Conservation (phyloP, 2,329 filamentous ascomycete species). For the Hymenotorrendiella dingleyae region DNA sequence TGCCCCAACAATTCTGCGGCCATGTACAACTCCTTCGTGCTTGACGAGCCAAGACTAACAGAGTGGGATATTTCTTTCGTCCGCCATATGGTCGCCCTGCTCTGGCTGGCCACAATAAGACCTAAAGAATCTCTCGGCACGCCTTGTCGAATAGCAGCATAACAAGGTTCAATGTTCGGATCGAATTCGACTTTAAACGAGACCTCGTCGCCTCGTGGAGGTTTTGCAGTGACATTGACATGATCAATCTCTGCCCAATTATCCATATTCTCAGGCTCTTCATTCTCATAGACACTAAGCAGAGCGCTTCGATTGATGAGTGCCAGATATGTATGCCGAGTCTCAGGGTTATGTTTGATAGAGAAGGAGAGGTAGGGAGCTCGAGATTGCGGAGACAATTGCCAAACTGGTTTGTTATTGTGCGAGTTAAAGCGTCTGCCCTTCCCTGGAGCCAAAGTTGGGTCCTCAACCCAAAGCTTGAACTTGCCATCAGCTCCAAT, state of each 20-base stretch:
- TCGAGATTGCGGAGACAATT: slow-evolving; percentile 23
- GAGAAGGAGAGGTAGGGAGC: slow-evolving; percentile 69
- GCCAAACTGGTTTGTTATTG: slow-evolving; percentile 55
- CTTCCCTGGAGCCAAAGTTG: slow-evolving; percentile 64
- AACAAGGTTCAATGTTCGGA: slow-evolving; percentile 77
- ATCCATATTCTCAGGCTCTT: slow-evolving; percentile 72
- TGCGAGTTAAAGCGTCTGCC: slow-evolving; percentile 74
- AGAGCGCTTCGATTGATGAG: slow-evolving; percentile 78
- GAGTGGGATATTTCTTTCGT: slow-evolving; percentile 53
- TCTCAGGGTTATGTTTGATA: slow-evolving; percentile 75
- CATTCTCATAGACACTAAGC: slow-evolving; percentile 76
- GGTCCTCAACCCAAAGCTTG: slow-evolving; percentile 89
- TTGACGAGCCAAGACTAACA: slow-evolving; percentile 47
- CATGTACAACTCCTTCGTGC: slow-evolving; percentile 75
- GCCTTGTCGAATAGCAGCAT: slow-evolving; percentile 71
- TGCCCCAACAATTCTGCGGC: slow-evolving; percentile 72
- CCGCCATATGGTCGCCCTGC: slow-evolving; percentile 75
- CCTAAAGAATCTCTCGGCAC: slow-evolving; percentile 73
- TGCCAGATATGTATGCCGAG: slow-evolving; percentile 76
- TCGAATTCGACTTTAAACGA: slow-evolving; percentile 84
- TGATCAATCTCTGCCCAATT: slow-evolving; percentile 73
- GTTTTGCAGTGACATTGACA: slow-evolving; percentile 65
- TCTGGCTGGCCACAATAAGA: slow-evolving; percentile 81
- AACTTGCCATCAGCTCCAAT: slow-evolving; percentile 86
- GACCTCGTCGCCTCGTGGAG: slow-evolving; percentile 75